Evolutionary conservation across 2,329 filamentous ascomycete genomes (phyloP), one percentile per base, ranked within the genome.

Genomic region (Colletotrichum eleusines): DNA sequence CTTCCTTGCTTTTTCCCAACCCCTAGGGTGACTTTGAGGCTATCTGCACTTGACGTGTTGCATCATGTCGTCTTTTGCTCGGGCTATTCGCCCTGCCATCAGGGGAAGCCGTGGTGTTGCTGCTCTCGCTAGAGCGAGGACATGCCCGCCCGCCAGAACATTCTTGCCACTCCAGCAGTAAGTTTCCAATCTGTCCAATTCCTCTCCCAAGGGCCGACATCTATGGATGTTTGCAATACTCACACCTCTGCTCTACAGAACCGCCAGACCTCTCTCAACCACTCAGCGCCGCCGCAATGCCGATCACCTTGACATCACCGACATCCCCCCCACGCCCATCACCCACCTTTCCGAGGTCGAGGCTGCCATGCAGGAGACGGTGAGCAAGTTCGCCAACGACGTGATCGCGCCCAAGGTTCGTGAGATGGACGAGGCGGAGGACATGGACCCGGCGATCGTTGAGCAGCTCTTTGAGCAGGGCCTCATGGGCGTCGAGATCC

Each of bases 401-500:
- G 89, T 94, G 38, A 92, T 99, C 75, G 89, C 95, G 62, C 96
- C 96, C 65, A 95, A 94, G 81, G 95, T 94, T 14, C 93, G 96
- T 69, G 95, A 97, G 23, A 99, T 99, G 96, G 96, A 99, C 80
- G 96, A 99, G 86, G 91, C 92, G 38, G 96, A 99, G 86, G 83
- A 88, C 69, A 98, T 99, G 96, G 96, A 98, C 80, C 91, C 94
- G 0, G 80, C 87, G 1, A 83, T 99, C 9, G 92, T 99, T 7
- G 94, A 97, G 84, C 93, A 96, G 83, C 88, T 97, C 63, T 99
- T 99, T 77, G 96, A 99, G 85, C 95, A 98, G 80, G 96, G 96
- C 0, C 86, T 99, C 60, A 99, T 99, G 96, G 92, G 94, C 73
- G 89, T 99, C 74, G 96, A 99, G 84, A 97, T 99, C 69, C 95